Conservation (phyloP, 2,329 filamentous ascomycete species). For the Sporothrix euskadiensis region DNA sequence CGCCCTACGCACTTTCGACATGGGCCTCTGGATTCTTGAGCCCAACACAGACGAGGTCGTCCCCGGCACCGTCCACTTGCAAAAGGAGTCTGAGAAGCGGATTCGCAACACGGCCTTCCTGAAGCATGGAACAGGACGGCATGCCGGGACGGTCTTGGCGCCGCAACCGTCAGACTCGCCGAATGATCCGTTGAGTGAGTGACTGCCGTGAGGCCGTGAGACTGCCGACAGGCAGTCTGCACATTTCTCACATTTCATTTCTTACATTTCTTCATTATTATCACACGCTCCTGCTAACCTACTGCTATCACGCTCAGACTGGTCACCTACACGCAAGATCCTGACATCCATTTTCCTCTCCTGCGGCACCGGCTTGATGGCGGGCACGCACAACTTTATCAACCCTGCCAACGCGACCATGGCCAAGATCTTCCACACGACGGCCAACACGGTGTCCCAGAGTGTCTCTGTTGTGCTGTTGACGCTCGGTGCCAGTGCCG, state of each 20-base stretch:
- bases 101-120: conserved; percentile 17
- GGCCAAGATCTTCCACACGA: conserved; percentile 35
- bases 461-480: conserved; percentile 47
- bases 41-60: conserved; percentile 23
- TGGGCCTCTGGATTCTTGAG: conserved; percentile 25
- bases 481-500: conserved; percentile 71
- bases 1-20: not conserved
- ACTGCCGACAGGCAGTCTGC: not conserved
- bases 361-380: conserved; percentile 42
- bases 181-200: conserved; percentile 21
- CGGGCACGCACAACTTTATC: conserved; percentile 36
- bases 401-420: conserved; percentile 41
- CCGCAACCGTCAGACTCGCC: conserved; percentile 20
- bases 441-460: conserved; percentile 40
- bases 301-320: conserved; percentile 11
- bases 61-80: conserved; percentile 18
- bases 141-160: conserved; percentile 10
- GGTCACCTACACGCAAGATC: conserved; percentile 40
- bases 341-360: conserved; percentile 43
- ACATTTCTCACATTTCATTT: not conserved
- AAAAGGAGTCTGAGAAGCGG: conserved; percentile 12
- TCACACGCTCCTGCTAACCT: too few relatives aligned
- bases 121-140: conserved; percentile 12
- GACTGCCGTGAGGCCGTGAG: not conserved
- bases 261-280: not conserved